A percentile compares a stretch with the other conserved stretches of the same genome.
These are phyloP conservation scores for Leishmania major DNA, from an alignment of 208 protist species.

Conservation along the genomic window DNA sequence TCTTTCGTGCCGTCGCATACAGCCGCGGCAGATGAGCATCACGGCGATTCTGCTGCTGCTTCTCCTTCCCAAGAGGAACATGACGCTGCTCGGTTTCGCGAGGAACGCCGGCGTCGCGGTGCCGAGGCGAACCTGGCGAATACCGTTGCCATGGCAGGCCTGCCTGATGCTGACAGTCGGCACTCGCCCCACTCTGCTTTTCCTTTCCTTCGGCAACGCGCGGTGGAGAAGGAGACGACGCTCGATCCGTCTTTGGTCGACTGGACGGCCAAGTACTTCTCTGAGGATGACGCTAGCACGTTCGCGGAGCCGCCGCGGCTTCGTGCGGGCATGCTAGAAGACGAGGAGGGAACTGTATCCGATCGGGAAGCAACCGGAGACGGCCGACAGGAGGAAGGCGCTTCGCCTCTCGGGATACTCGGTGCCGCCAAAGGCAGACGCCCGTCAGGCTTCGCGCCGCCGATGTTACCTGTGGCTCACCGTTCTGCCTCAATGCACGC, in stretches of 20 bases:
- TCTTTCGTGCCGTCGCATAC: neutral
- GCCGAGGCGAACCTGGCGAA: conserved; percentile 50
- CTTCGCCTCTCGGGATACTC: no score
- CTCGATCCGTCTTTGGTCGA: conserved; percentile 89
- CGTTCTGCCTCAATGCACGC: conserved; percentile 36
- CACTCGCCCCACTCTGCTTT: conserved; percentile 56
- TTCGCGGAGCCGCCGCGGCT: conserved; percentile 74
- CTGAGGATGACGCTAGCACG: conserved; percentile 70
- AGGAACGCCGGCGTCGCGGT: conserved; percentile 56
- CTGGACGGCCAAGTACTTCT: conserved; percentile 92
- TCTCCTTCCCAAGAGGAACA: conserved; percentile 11
- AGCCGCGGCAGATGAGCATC: neutral
- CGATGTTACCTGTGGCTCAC: neutral
- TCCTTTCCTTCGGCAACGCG: conserved; percentile 85
- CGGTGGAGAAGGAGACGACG: conserved; percentile 64
- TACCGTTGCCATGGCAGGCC: conserved; percentile 64
- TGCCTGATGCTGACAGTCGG: conserved; percentile 32
- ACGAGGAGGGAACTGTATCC: neutral
- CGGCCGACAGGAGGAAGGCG: neutral
- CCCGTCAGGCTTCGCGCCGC: conserved; percentile 3
- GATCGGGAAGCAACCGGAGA: neutral
- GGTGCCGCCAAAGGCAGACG: no score
- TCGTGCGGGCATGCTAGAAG: conserved; percentile 16
- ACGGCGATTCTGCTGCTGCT: neutral
- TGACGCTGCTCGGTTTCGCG: conserved; percentile 27